Percentiles rank a stretch among this genome's conserved stretches.
phyloP scores from a whole-genome alignment of 2,329 filamentous ascomycete species.

The Xylaria sp. region DNA sequence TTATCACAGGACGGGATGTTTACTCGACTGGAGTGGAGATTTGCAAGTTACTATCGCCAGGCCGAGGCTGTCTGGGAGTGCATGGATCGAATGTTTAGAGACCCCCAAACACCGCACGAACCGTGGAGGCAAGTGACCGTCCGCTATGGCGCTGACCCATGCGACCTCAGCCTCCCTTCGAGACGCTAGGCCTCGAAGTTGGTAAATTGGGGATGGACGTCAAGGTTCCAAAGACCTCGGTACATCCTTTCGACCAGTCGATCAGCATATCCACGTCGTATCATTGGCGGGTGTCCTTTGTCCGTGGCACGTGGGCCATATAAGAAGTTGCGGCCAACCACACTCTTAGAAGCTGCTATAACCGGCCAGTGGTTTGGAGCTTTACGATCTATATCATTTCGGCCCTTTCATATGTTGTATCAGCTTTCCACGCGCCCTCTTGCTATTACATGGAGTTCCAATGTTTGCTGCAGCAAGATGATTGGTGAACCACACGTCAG shows the following conservation, averaged over 20 bases:
- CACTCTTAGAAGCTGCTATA: no score
- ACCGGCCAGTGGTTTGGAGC: not conserved
- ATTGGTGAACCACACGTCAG: not conserved
- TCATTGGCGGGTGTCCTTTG: no score
- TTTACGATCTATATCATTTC: no score
- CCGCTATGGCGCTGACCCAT: slow-evolving; percentile 39
- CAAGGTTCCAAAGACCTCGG: no score
- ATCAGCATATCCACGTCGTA: no score
- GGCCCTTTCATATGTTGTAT: not conserved
- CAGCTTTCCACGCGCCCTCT: not conserved
- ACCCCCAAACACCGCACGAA: not conserved
- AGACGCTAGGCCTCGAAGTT: not conserved
- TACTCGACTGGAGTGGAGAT: slow-evolving; percentile 61
- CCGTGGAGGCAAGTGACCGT: slow-evolving; percentile 36
- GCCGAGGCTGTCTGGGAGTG: slow-evolving; percentile 56
- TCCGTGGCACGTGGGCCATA: no score
- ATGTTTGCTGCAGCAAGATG: not conserved
- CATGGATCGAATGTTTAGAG: slow-evolving; percentile 29
- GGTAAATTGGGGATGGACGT: not conserved
- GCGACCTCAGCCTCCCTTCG: slow-evolving; percentile 14
- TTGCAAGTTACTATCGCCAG: slow-evolving; percentile 67
- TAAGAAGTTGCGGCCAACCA: not conserved
- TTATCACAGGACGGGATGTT: slow-evolving; percentile 40
- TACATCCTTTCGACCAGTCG: no score
- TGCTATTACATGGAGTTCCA: not conserved